These are phyloP conservation scores for Magnaporthiopsis poae DNA, from an alignment of 2,329 filamentous ascomycete species.

Conservation along the genomic window DNA sequence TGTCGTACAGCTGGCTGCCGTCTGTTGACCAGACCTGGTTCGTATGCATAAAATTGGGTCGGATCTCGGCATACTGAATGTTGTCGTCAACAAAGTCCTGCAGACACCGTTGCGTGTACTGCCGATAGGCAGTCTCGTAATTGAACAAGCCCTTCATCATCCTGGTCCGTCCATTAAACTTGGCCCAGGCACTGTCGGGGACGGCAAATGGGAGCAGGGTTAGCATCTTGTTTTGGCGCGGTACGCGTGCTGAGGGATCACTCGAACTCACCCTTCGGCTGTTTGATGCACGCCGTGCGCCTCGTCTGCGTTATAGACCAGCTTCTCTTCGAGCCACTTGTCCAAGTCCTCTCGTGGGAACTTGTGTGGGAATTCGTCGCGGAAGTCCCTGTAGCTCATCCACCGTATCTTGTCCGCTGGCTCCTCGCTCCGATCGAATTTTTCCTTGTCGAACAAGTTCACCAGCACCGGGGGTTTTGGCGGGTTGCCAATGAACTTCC, in stretches of 20 bases:
- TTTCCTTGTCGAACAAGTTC: neutral
- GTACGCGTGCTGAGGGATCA: neutral
- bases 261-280: constrained; percentile 38
- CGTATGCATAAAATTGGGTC: constrained; percentile 56
- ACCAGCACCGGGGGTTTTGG: neutral
- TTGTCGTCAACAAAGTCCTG: constrained; percentile 53
- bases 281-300: constrained; percentile 43
- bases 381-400: constrained; percentile 35
- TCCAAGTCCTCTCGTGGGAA: constrained; percentile 21
- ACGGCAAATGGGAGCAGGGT: constrained; percentile 7
- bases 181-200: constrained; percentile 39
- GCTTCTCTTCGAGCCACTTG: constrained; percentile 51
- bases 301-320: constrained; percentile 52
- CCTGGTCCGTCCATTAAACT: constrained; percentile 59
- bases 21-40: constrained; percentile 54
- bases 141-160: constrained; percentile 66
- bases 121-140: constrained; percentile 51
- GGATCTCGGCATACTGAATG: constrained; percentile 62
- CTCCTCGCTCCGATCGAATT: neutral
- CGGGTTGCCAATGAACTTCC: no score
- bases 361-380: constrained; percentile 24
- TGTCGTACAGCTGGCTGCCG: constrained; percentile 41
- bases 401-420: constrained; percentile 20
- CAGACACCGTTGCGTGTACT: constrained; percentile 51
- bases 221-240: neutral